phyloP scores from a whole-genome alignment of 2,329 filamentous ascomycete species.

The Zymoseptoria tritici region DNA sequence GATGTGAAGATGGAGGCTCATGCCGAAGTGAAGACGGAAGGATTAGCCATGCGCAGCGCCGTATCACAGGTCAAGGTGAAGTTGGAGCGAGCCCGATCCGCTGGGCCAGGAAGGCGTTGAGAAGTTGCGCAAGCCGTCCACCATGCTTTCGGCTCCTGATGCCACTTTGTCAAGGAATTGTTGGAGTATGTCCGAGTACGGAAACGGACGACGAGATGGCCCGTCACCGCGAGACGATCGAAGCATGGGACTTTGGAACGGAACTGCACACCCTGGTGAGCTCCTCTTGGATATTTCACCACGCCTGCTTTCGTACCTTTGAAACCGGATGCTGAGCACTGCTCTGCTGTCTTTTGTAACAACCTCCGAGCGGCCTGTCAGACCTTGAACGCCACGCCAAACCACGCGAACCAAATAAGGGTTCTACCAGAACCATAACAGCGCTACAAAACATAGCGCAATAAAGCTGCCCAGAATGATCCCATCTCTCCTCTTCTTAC shows the following conservation, averaged over 20 bases:
- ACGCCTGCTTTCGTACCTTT: neutral
- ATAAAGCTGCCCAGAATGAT: conserved; percentile 90
- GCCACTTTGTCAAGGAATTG: neutral
- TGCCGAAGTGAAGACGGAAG: neutral
- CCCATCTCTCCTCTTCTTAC: conserved; percentile 89
- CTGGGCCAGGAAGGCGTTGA: neutral
- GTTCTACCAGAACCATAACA: conserved; percentile 65
- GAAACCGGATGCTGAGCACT: neutral
- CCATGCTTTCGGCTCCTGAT: neutral
- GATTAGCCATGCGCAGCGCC: neutral
- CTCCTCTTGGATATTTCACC: neutral
- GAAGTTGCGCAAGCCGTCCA: neutral
- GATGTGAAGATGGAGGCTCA: neutral
- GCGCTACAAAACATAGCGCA: conserved; percentile 79
- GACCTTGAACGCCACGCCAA: neutral
- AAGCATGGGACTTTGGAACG: neutral
- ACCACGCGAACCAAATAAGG: neutral
- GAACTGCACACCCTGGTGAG: neutral
- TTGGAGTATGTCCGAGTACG: neutral
- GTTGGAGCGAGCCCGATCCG: neutral
- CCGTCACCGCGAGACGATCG: neutral
- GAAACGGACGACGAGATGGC: neutral
- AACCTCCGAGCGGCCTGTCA: neutral
- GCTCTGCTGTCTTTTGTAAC: neutral
- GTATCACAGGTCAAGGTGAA: neutral